Conservation (phyloP, 2,329 filamentous ascomycete species). For the Harringtonia aguacate region DNA sequence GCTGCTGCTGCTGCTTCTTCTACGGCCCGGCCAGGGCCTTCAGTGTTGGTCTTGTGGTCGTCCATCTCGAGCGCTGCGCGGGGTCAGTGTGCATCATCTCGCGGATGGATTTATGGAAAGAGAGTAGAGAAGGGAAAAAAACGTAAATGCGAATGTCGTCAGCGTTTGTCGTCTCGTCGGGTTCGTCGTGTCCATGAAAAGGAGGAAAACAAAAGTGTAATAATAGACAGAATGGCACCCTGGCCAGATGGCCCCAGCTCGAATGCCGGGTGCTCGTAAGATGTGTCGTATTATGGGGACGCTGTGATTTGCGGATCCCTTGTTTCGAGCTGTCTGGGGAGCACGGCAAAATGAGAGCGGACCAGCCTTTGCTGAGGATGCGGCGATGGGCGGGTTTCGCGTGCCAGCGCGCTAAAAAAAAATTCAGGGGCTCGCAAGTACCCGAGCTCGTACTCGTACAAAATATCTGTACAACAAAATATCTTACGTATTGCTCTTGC, state of each 20-base stretch:
- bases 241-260: too few relatives aligned
- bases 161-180: neutral
- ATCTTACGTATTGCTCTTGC: too few relatives aligned
- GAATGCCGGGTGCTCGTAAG: too few relatives aligned
- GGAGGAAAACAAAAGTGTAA: too few relatives aligned
- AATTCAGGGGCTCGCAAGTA: too few relatives aligned
- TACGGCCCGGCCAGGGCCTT: conserved; percentile 8
- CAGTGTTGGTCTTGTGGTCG: conserved; percentile 8
- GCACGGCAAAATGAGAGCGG: neutral
- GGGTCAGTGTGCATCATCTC: conserved; percentile 13
- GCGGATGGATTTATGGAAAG: conserved; percentile 8
- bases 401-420: too few relatives aligned
- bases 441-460: too few relatives aligned
- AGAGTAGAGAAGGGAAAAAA: neutral
- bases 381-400: too few relatives aligned
- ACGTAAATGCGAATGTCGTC: neutral
- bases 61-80: conserved; percentile 15
- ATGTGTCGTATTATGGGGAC: too few relatives aligned
- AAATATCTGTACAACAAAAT: too few relatives aligned
- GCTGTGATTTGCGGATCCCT: neutral
- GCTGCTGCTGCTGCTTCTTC: too few relatives aligned
- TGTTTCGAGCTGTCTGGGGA: neutral
- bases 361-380: neutral
- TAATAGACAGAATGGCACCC: too few relatives aligned
- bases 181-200: neutral